Evolutionary conservation across 1,139 yeast genomes (phyloP), one percentile per base, ranked within the genome.

Genomic region (Kurtzmaniella natalensis): DNA sequence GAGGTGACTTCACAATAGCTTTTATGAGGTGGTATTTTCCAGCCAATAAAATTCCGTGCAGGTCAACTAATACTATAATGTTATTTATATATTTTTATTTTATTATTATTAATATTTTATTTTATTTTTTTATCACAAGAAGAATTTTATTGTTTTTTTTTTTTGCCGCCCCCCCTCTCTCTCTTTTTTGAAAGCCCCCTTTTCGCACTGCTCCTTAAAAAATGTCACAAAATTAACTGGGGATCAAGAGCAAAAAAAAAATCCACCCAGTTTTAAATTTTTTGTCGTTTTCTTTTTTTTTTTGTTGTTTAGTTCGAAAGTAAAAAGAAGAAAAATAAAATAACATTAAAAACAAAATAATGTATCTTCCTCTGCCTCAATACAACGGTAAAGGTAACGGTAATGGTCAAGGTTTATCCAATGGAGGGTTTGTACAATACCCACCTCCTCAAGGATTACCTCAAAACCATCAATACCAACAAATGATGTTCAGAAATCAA

Each of bases 381-480:
- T 31, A 31, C 17, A 35, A 31, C 35, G 37, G 37, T 11, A 28
- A 31, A 18, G 32, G 32, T 17, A 25, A 29, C 31, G 23, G 25
- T 3, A 33, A 34, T 21, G 24, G 28, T 17, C 37, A 35, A 28
- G 37, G 32, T 10, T 19, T 35, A 28, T 31, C 25, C 15, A 35
- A 31, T 25, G 26, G 28, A 13, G 31, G 31, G 17, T 35, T 32
- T 25, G 38, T 35, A 10, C 38, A 32, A 28, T 35, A 28, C 22
- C 35, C 39, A 16, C 37, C 39, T 10, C 36, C 38, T 11, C 31
- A 25, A 20, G 20, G 28, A 4, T 19, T 33, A 16, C 36, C 36
- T 19, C 38, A 34, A 23, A 39, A 32, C 28, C 39, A 36, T 8
- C 40, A 29, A 28, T 25, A 30, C 16, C 41, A 36, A 28, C 39